Evolutionary conservation across 169 alveolate genomes (phyloP), one percentile per base, ranked within the genome.

Genomic region (Plasmodium blacklocki): DNA sequence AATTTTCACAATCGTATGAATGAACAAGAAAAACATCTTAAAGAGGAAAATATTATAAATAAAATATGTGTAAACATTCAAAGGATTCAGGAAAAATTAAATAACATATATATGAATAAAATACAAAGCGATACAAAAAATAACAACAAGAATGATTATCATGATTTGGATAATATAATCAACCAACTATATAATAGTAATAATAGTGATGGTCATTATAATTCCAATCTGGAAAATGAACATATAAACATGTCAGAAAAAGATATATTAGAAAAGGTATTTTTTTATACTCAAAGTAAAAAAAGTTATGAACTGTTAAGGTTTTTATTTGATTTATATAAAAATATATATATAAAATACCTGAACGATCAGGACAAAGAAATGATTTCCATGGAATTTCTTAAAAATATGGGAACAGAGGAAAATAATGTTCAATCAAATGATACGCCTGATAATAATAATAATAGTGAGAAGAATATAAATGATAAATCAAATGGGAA

Each of bases 251-350:
- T 32, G 58, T 39, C 60, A 19, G 43, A 15, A 47, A 52, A 74
- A 18, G 18, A 54, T 60, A 39, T 39, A 15, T 60, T 74, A 62
- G 88, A 26, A 19, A 50, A 52, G 9, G 23, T 52, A 21, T 60
- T 74, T 74, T 43, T 50, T 15, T 67, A 43, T 50, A 56, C 47
- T 9, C 88, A 74, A 60, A 50, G 49, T 43, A 21, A 74, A 60
- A 74, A 74, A 60, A 74, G 60, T n/a, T 60, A 18, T 49, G 64
- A 58, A 45, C 63, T 74, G 43, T 66, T 74, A 21, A 74, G 18
- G 23, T 74, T 62, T 54, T 68, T 49, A 68, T 47, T 68, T 45
- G 76, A 68, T 47, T 68, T 49, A 19, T 68, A 49, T 68, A 62
- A 68, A 11, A 43, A 68, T 15, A n/a, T 66, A 12, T 32, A 66